phyloP scores from a whole-genome alignment of 768 basidiomycete genomes.

The Pulveroboletus sp. region DNA sequence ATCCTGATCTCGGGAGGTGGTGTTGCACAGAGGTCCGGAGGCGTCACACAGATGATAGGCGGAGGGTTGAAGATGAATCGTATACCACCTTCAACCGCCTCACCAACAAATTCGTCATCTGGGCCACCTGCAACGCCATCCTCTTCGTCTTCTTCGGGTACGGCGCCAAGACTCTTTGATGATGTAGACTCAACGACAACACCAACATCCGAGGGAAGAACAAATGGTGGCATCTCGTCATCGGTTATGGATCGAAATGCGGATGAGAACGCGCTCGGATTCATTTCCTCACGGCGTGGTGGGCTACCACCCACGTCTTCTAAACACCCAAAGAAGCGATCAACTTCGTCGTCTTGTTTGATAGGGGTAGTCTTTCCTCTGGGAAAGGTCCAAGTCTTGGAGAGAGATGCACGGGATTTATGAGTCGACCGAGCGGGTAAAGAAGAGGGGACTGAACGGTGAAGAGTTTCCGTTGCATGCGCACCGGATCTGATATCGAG shows the following conservation, averaged over 20 bases:
- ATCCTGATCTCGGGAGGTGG: conserved; percentile 26
- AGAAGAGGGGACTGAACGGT: conserved; percentile 1
- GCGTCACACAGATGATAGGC: conserved; percentile 27
- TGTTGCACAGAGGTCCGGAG: conserved; percentile 25
- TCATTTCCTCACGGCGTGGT: conserved; percentile 46
- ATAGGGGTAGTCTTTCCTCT: conserved; percentile 26
- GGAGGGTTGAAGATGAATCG: conserved; percentile 72
- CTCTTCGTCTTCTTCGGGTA: conserved; percentile 42
- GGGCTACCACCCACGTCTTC: conserved; percentile 55
- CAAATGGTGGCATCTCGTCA: conserved; percentile 46
- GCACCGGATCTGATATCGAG: conserved; percentile 19
- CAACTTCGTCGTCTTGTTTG: conserved; percentile 47
- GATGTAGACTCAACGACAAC: conserved; percentile 33
- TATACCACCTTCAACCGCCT: conserved; percentile 63
- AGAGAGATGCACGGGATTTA: conserved; percentile 42
- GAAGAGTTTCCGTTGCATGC: conserved; percentile 10
- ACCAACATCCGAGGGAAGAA: conserved; percentile 47
- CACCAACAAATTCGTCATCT: conserved; percentile 54
- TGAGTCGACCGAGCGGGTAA: conserved; percentile 26
- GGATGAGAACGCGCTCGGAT: conserved; percentile 58
- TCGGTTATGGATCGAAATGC: conserved; percentile 47
- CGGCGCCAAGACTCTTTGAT: conserved; percentile 34
- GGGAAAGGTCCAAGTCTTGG: conserved; percentile 73
- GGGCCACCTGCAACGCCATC: conserved; percentile 29
- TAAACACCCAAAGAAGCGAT: conserved; percentile 75